A percentile compares a stretch with the other conserved stretches of the same genome.
phyloP scores from a whole-genome alignment of 495 filamentous ascomycete species.

The Ascodesmis nigricans region DNA sequence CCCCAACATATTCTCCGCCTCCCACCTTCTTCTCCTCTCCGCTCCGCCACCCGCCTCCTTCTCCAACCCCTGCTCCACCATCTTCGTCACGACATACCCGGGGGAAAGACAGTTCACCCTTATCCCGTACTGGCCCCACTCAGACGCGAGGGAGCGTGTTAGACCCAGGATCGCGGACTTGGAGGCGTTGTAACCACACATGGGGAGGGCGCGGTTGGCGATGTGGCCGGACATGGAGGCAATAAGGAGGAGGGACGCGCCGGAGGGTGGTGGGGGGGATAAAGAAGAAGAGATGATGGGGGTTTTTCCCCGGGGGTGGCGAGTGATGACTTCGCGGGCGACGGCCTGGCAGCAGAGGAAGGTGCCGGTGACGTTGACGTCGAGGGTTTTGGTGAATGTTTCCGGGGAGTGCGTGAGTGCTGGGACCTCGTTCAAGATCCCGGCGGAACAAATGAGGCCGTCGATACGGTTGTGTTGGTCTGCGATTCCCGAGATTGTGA shows the following conservation, averaged over 20 bases:
- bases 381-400: constrained; percentile 49
- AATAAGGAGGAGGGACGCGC: constrained; percentile 52
- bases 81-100: constrained; percentile 82
- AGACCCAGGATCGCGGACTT: constrained; percentile 79
- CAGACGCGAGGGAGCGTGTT: constrained; percentile 58
- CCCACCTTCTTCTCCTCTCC: constrained; percentile 56
- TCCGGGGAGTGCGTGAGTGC: constrained; percentile 47
- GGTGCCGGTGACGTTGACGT: constrained; percentile 54
- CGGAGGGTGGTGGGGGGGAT: too few species aligned
- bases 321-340: constrained; percentile 54
- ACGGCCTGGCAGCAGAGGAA: constrained; percentile 52
- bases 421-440: constrained; percentile 45
- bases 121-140: constrained; percentile 74
- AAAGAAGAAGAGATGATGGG: too few species aligned
- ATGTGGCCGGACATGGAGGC: constrained; percentile 63
- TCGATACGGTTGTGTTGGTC: constrained; percentile 34
- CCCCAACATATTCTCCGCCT: constrained; percentile 72
- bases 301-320: too few species aligned
- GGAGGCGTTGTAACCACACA: constrained; percentile 54
- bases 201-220: constrained; percentile 32
- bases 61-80: constrained; percentile 63
- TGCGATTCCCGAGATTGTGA: constrained; percentile 28
- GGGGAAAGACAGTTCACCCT: constrained; percentile 90
- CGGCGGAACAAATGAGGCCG: constrained; percentile 55
- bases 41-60: constrained; percentile 41